Evolutionary conservation across 164 flowering plant genomes (phyloP).

Genomic region (Kingdonia uniflora): DNA sequence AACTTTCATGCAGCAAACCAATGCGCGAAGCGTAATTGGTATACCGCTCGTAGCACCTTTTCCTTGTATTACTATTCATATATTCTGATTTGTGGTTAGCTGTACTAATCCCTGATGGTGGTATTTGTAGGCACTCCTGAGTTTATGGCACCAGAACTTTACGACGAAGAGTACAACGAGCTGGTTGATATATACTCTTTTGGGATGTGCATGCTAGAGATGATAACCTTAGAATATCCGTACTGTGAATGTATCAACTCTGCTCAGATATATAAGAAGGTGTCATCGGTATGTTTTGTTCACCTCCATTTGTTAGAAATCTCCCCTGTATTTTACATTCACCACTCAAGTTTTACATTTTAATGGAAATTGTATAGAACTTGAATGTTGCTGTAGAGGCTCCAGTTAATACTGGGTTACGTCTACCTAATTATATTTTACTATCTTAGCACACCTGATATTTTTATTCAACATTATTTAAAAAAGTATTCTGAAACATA

Average conservation of each 20-base stretch:
- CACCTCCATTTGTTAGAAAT: too few species aligned
- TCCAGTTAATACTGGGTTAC: too few species aligned
- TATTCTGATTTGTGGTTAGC: too few species aligned
- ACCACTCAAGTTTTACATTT: too few species aligned
- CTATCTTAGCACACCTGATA: too few species aligned
- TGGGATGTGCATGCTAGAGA: conserved; percentile 6
- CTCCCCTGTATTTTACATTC: too few species aligned
- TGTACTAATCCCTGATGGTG: not conserved
- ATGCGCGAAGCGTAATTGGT: not conserved
- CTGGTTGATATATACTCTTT: conserved; percentile 3
- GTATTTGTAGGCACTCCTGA: not conserved
- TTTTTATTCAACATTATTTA: too few species aligned
- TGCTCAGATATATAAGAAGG: conserved; percentile 1
- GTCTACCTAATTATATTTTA: too few species aligned
- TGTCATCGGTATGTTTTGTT: not conserved
- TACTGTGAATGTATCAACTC: not conserved
- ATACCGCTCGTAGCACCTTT: not conserved
- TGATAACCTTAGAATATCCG: not conserved
- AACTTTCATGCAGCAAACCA: not conserved
- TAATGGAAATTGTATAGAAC: too few species aligned
- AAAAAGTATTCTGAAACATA: too few species aligned
- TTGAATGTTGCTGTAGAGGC: too few species aligned
- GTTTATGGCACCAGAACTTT: conserved; percentile 1
- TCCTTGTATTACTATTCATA: too few species aligned
- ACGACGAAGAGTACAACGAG: not conserved